Conservation (phyloP, 495 filamentous ascomycete genomes). For the Aspergillus incahuasiensis region DNA sequence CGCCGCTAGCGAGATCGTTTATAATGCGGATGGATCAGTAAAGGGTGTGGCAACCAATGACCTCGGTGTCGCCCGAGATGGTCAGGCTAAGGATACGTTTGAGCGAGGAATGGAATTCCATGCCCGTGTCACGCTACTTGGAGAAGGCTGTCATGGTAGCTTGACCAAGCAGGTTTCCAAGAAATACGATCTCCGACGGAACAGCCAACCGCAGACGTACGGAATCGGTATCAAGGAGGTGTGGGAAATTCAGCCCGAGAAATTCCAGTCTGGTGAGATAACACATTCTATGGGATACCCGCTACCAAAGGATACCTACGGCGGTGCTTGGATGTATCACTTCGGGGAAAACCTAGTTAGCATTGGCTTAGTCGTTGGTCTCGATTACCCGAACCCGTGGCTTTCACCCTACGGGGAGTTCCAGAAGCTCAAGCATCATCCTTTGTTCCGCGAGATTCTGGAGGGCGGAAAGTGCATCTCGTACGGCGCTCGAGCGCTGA, state of each 20-base stretch:
- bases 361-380: conserved; percentile 85
- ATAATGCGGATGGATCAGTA: conserved; percentile 79
- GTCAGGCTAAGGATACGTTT: conserved; percentile 85
- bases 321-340: conserved; percentile 97
- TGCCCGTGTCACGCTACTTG: conserved; percentile 88
- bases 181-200: conserved; percentile 85
- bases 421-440: conserved; percentile 98
- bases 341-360: conserved; percentile 97
- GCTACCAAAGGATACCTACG: conserved; percentile 82
- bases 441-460: conserved; percentile 72
- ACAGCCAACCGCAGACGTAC: conserved; percentile 92
- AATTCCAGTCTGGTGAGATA: conserved; percentile 82
- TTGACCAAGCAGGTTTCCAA: conserved; percentile 93
- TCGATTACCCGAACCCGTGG: conserved; percentile 97
- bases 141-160: conserved; percentile 94
- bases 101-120: conserved; percentile 99
- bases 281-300: conserved; percentile 94
- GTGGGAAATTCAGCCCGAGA: conserved; percentile 93
- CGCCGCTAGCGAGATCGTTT: conserved; percentile 88
- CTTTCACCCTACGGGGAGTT: conserved; percentile 94
- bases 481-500: conserved; percentile 88
- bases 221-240: conserved; percentile 93
- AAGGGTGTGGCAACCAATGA: conserved; percentile 97
- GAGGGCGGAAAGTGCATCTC: conserved; percentile 97
- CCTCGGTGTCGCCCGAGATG: conserved; percentile 72